A percentile compares a stretch with the other conserved stretches of the same genome.
These are phyloP conservation scores for Termitomyces sp. DNA, from an alignment of 768 basidiomycete species.

Conservation along the genomic window DNA sequence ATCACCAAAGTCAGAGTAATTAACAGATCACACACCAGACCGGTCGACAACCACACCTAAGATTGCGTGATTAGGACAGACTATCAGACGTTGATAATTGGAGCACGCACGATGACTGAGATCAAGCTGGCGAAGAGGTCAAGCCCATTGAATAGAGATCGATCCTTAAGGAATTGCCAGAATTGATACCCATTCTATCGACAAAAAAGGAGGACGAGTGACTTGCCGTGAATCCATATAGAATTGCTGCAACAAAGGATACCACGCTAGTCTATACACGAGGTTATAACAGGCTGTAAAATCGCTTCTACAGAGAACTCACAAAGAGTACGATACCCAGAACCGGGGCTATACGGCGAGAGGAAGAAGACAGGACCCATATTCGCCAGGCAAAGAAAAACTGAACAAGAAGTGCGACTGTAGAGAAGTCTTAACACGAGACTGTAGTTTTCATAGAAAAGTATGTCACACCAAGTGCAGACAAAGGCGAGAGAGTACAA, in stretches of 20 bases:
- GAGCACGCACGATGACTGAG: not conserved
- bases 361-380: not conserved
- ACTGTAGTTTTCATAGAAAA: not conserved
- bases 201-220: not conserved
- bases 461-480: not conserved
- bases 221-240: not conserved
- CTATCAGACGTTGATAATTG: not conserved
- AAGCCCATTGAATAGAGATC: too few species aligned
- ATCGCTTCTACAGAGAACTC: not conserved
- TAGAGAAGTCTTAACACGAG: not conserved
- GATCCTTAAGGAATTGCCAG: too few species aligned
- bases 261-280: not conserved
- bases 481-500: not conserved
- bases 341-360: not conserved
- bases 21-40: not conserved
- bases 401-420: not conserved
- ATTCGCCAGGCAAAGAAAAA: not conserved
- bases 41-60: not conserved
- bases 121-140: not conserved
- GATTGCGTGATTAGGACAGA: not conserved
- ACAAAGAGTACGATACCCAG: not conserved
- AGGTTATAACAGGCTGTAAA: not conserved
- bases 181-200: too few species aligned
- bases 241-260: not conserved
- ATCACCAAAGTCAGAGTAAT: not conserved